phyloP scores from a whole-genome alignment of 2,329 filamentous ascomycete species.

The Lasiodiplodia citricola region DNA sequence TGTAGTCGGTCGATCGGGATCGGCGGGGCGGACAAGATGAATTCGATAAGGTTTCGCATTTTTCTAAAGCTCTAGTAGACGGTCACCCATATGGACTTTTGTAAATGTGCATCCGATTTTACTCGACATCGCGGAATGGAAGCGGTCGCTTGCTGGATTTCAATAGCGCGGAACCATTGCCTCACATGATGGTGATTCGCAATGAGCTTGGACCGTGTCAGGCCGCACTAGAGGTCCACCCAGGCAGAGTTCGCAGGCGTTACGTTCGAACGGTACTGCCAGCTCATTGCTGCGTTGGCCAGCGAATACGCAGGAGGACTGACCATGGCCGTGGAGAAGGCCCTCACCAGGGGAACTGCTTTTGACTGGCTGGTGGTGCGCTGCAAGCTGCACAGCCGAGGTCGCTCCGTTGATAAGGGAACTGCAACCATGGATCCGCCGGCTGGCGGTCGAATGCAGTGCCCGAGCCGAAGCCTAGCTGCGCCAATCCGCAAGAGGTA shows the following conservation, averaged over 20 bases:
- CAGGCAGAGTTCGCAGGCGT: not conserved
- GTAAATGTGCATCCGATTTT: no score
- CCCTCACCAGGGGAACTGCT: not conserved
- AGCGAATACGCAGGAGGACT: not conserved
- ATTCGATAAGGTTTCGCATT: no score
- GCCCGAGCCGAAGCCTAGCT: not conserved
- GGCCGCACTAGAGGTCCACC: not conserved
- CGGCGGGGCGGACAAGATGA: no score
- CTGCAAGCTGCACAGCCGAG: not conserved
- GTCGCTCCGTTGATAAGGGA: no score
- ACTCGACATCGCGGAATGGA: no score
- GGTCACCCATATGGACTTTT: no score
- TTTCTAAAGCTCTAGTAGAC: no score
- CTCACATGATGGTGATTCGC: not conserved
- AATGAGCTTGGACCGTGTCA: not conserved
- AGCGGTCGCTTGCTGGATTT: not conserved
- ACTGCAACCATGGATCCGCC: not conserved
- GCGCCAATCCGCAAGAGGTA: constrained; percentile 18
- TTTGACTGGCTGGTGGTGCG: no score
- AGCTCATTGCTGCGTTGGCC: not conserved
- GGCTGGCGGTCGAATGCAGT: not conserved
- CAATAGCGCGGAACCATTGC: not conserved
- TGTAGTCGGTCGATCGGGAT: no score
- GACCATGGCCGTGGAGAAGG: not conserved
- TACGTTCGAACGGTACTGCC: not conserved